Evolutionary conservation across 1,284 basidiomycete genomes (phyloP), one percentile per base, ranked within the genome.

Genomic region (Mixia osmundae): DNA sequence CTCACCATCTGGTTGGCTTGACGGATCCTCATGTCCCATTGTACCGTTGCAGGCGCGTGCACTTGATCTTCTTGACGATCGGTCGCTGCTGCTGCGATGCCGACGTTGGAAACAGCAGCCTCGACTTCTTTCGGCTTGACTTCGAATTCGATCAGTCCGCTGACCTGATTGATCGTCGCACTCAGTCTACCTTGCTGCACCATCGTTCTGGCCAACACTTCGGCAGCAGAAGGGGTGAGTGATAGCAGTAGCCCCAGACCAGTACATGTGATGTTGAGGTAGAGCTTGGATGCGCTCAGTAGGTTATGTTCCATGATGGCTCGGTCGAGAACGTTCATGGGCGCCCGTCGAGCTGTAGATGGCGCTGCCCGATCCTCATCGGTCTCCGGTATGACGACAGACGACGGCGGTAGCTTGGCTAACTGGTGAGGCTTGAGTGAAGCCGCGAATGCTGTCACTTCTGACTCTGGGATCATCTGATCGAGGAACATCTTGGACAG

Each of bases 231-330:
- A 3, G 83, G 73, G 5, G 77, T 75, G 40, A 91, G 58, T 50
- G 79, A 77, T 29, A 94, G 64, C 14, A 91, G 60, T 2, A 74
- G 69, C 18, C 82, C 85, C 5, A 94, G 59, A 8, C 82, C 83
- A 23, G 67, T 63, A 56, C 91, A 91, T 5, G 78, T 76, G 58
- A 94, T 87, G 50, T 91, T 91, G 53, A 32, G 43, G 43, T 50
- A 52, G 5, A 52, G 47, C 53, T 83, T 79, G 2, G 82, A 89
- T 50, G 82, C 83, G 8, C 87, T 82, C 41, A 91, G 69, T 12
- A 97, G 64, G 54, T 97, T 99, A 60, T 99, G 91, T 54, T 97
- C 89, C 70, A 95, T 79, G 32, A 99, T 79, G 2, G 91, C 91
- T 34, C 85, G 69, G 55, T 95, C 89, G 22, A 97, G 67, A n/a